Evolutionary conservation across 1,284 basidiomycete species (phyloP).

Genomic region (Trichosporon ovoides): DNA sequence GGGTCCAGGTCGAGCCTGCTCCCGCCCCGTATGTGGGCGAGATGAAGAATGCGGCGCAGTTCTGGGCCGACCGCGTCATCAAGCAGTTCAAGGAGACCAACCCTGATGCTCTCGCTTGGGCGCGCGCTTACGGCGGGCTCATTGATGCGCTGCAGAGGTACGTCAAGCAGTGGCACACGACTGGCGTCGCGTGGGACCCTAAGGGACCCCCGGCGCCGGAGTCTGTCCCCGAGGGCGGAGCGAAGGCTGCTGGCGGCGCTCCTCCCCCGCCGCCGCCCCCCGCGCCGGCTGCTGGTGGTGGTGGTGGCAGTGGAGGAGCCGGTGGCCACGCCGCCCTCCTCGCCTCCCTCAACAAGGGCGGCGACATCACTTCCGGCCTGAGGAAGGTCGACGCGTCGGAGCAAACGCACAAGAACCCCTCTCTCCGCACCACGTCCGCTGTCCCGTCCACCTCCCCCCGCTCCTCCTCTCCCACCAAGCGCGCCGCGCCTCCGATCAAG

Average conservation of each 20-base stretch:
- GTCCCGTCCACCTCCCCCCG: constrained; percentile 62
- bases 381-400: constrained; percentile 92
- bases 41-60: constrained; percentile 80
- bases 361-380: constrained; percentile 80
- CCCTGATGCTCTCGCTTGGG: constrained; percentile 85
- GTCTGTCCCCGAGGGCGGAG: constrained; percentile 4
- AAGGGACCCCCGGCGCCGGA: constrained; percentile 43
- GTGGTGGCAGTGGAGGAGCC: constrained; percentile 49
- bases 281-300: constrained; percentile 48
- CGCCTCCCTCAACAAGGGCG: constrained; percentile 83
- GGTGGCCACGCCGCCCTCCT: constrained; percentile 79
- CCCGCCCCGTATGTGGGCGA: constrained; percentile 77
- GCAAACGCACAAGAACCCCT: constrained; percentile 99
- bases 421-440: constrained; percentile 63
- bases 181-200: constrained; percentile 84
- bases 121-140: constrained; percentile 63
- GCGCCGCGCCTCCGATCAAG: constrained; percentile 43
- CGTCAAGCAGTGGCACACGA: constrained; percentile 79
- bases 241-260: constrained; percentile 51
- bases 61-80: constrained; percentile 85
- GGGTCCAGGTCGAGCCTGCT: constrained; percentile 65
- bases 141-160: constrained; percentile 79
- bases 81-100: constrained; percentile 95
- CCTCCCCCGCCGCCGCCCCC: constrained; percentile 54
- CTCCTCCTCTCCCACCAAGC: constrained; percentile 17